Evolutionary conservation across 495 filamentous ascomycete genomes (phyloP).

Genomic region (Astrothelium macrocarpum): DNA sequence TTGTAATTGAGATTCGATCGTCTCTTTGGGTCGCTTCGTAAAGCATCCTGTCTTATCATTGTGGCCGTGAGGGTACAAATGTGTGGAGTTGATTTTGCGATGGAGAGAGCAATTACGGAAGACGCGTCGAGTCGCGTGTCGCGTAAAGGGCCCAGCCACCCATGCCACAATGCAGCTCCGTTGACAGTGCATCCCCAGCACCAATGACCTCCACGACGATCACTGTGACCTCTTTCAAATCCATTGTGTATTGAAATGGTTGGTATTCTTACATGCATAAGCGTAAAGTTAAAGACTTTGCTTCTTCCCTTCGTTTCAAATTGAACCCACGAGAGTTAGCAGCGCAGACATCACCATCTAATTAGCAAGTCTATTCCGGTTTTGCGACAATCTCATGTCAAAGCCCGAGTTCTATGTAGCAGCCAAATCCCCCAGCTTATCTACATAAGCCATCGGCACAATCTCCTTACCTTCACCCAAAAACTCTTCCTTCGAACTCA

Average conservation of each 20-base stretch:
- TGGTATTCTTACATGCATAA: no score
- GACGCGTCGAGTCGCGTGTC: slow-evolving; percentile 1
- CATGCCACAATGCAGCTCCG: no score
- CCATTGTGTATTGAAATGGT: no score
- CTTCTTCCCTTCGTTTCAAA: no score
- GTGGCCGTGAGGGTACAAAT: slow-evolving; percentile 17
- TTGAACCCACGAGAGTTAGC: no score
- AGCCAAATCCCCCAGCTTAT: slow-evolving; percentile 69
- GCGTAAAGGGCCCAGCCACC: not conserved
- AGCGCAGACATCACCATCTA: not conserved
- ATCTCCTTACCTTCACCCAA: slow-evolving; percentile 49
- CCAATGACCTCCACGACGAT: no score
- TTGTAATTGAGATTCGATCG: slow-evolving; percentile 64
- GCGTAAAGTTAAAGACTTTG: not conserved
- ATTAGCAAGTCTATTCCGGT: not conserved
- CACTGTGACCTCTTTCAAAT: no score
- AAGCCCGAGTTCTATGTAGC: not conserved
- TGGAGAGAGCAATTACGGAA: not conserved
- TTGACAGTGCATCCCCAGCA: no score
- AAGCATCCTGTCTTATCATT: slow-evolving; percentile 50
- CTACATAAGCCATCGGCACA: slow-evolving; percentile 68
- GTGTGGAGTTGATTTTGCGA: not conserved
- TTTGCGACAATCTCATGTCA: not conserved
- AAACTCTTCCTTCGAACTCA: slow-evolving; percentile 73
- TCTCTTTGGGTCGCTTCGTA: slow-evolving; percentile 71